phyloP scores from a whole-genome alignment of 495 filamentous ascomycete species.

The Aspergillus affinis region DNA sequence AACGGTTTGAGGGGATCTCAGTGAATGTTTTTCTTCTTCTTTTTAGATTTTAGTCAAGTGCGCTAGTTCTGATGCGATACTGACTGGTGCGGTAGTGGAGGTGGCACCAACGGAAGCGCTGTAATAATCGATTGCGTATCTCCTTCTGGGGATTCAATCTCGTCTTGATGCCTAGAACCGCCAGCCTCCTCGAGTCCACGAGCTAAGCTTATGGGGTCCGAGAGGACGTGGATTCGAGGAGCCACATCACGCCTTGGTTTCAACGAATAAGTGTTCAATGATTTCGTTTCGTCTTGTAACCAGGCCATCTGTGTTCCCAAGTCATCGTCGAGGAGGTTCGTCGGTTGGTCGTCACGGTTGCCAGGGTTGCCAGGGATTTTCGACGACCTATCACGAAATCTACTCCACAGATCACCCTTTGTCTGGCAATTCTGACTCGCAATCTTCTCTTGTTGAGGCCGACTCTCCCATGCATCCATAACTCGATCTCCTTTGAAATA shows the following conservation, averaged over 20 bases:
- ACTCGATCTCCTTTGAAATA: conserved; percentile 44
- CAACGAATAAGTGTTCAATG: conserved; percentile 37
- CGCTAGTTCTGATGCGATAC: neutral
- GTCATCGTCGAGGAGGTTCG: conserved; percentile 17
- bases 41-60: neutral
- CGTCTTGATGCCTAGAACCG: conserved; percentile 6
- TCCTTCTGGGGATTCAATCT: conserved; percentile 4
- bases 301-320: conserved; percentile 34
- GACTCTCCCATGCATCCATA: conserved; percentile 38
- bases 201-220: conserved; percentile 29
- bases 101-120: conserved; percentile 37
- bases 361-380: conserved; percentile 14
- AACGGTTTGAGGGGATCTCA: neutral
- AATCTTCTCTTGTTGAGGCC: conserved; percentile 20
- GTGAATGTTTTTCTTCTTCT: no score
- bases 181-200: conserved; percentile 21
- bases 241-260: conserved; percentile 30
- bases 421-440: conserved; percentile 14
- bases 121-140: conserved; percentile 38
- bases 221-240: conserved; percentile 38
- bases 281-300: conserved; percentile 30
- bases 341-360: conserved; percentile 9
- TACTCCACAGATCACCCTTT: conserved; percentile 36
- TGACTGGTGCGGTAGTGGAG: conserved; percentile 8
- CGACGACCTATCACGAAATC: conserved; percentile 33